phyloP scores from a whole-genome alignment of 192 early-diverging fungal species.

The Umbelopsis ramanniana region DNA sequence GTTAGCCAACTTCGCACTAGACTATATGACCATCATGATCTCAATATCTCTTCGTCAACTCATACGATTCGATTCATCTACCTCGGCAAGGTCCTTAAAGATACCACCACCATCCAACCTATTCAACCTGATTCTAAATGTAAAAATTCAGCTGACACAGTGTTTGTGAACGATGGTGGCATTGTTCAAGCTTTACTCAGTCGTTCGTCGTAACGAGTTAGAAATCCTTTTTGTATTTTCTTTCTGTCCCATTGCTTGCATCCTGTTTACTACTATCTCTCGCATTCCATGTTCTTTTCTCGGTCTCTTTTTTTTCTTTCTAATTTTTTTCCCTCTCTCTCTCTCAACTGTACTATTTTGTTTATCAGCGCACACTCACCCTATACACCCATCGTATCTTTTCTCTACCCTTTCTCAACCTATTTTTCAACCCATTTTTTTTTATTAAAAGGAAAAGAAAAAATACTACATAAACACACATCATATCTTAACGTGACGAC shows the following conservation, averaged over 20 bases:
- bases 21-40: slow-evolving; percentile 3
- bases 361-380: no score
- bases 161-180: slow-evolving; percentile 12
- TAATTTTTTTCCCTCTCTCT: no score
- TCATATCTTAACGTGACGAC: no score
- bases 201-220: neutral
- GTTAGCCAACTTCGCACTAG: neutral
- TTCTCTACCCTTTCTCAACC: no score
- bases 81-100: slow-evolving; percentile 8
- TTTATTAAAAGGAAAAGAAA: neutral
- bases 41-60: neutral
- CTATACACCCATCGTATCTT: no score
- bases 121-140: neutral
- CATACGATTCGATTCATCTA: slow-evolving; percentile 15
- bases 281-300: neutral
- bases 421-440: neutral
- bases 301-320: neutral
- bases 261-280: no score
- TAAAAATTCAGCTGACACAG: slow-evolving; percentile 1
- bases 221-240: neutral
- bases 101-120: slow-evolving; percentile 14
- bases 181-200: slow-evolving; percentile 11
- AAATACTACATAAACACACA: no score
- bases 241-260: neutral
- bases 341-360: no score